These are phyloP conservation scores for Tardiomyces blankii DNA, from an alignment of 1,139 yeast species.

Conservation along the genomic window DNA sequence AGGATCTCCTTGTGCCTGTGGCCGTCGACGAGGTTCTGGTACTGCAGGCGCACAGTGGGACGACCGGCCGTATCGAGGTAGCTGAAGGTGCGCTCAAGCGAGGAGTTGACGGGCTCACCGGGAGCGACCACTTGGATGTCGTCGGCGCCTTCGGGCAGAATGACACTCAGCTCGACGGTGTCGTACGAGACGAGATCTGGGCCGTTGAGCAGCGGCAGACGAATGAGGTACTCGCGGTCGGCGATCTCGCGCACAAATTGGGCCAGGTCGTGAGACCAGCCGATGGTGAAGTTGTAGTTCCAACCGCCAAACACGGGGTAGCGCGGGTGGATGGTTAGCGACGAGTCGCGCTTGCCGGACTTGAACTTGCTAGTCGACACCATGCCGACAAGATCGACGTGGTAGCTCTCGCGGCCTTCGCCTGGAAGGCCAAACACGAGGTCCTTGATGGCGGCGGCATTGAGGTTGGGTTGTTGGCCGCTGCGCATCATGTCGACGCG, in stretches of 20 bases:
- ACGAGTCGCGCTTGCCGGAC: constrained; percentile 26
- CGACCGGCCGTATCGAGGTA: constrained; percentile 82
- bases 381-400: constrained; percentile 83
- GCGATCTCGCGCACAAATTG: constrained; percentile 38
- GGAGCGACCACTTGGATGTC: constrained; percentile 43
- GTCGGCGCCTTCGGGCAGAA: constrained; percentile 83
- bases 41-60: constrained; percentile 57
- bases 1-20: constrained; percentile 46
- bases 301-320: constrained; percentile 94
- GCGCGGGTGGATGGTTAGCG: constrained; percentile 63
- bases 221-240: constrained; percentile 47
- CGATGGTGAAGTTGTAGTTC: constrained; percentile 91
- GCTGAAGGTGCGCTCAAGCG: constrained; percentile 32
- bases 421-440: constrained; percentile 44
- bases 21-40: constrained; percentile 59
- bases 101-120: constrained; percentile 18
- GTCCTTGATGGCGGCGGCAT: constrained; percentile 27
- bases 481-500: constrained; percentile 61
- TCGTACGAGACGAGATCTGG: constrained; percentile 51
- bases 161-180: constrained; percentile 47
- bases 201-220: constrained; percentile 66
- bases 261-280: constrained; percentile 63
- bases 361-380: constrained; percentile 68
- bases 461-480: constrained; percentile 27
- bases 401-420: constrained; percentile 53